Base-by-base conservation (phyloP, 1,284 basidiomycete genomes). In the Ceraceosorus guamensis region DNA sequence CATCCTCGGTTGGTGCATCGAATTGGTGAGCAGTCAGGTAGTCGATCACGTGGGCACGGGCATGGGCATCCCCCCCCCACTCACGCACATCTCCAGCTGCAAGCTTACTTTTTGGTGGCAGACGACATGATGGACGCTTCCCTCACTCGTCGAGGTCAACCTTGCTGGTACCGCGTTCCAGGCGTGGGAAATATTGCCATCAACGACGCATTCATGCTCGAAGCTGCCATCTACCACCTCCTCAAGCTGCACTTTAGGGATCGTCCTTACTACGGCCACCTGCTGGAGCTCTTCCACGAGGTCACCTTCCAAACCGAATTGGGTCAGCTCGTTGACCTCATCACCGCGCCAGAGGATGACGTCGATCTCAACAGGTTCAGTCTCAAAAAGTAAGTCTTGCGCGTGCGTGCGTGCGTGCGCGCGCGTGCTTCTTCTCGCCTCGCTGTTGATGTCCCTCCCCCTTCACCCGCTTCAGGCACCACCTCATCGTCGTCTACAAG, bases 81-180 rank as follows among this genome's bases (percentile, higher is more conserved):
- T 32, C 24, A n/a, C 32, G 16, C 39, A 48, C 35, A 18, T 5
- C 35, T 11, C 14, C 73, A 93, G 89, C 83, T 97, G 13, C 95
- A 98, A 86, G 91, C 91, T 0, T 97, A 88, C 80, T 97, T 97
- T 84, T 84, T 98, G 55, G 92, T 98, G 55, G 85, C 91, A 24
- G 93, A 98, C 79, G 93, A 98, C 78, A 92, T 98, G 77, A 98
- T 97, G 92, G 95, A 98, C 77, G 78, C 83, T 30, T 89, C 87
- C 50, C 85, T 95, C 70, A 98, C 92, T 5, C 87, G 95, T 44
- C 86, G 93, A n/a, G 87, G 89, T n/a, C 92, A 97, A 77, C 89
- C 92, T 0, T 98, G 93, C 79, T 98, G 90, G 89, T 98, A 93
- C 80, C 51, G 63, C 13, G 67, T 73, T 53, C 62, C 70, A 16